Conservation (phyloP, 2,329 filamentous ascomycete genomes). For the Lecanoromycetidae sp. region DNA sequence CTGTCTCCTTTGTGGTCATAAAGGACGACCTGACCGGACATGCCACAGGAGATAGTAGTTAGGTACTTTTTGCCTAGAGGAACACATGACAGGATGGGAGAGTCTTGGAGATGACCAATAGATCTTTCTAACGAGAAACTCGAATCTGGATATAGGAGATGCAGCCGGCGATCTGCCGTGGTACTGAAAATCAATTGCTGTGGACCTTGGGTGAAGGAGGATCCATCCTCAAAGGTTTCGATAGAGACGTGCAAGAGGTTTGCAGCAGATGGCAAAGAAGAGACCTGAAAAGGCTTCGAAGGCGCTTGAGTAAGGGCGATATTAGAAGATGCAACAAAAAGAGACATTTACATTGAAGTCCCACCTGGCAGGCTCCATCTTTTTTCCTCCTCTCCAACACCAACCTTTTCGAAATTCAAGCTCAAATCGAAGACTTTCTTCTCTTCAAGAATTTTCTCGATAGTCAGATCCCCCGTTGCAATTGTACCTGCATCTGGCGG, state of each 20-base stretch:
- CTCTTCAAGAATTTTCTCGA: slow-evolving; percentile 49
- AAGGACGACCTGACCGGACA: slow-evolving; percentile 46
- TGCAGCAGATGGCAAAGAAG: slow-evolving; percentile 33
- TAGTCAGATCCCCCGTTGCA: slow-evolving; percentile 37
- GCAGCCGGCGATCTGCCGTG: slow-evolving; percentile 37
- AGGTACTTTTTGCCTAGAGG: not conserved
- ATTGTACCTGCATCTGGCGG: slow-evolving; percentile 36
- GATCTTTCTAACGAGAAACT: slow-evolving; percentile 21
- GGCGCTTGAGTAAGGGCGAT: slow-evolving; percentile 32
- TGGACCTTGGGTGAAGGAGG: slow-evolving; percentile 12
- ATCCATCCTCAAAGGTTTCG: slow-evolving; percentile 25
- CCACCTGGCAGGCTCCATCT: slow-evolving; percentile 38
- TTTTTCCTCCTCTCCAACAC: slow-evolving; percentile 32
- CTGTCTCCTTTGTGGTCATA: slow-evolving; percentile 30
- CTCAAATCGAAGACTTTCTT: slow-evolving; percentile 47
- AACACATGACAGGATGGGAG: slow-evolving; percentile 42
- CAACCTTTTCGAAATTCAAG: slow-evolving; percentile 44
- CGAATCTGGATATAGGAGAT: slow-evolving; percentile 24
- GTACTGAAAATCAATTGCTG: slow-evolving; percentile 31
- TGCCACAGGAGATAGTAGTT: slow-evolving; percentile 36
- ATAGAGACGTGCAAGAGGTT: slow-evolving; percentile 43
- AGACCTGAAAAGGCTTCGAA: slow-evolving; percentile 30
- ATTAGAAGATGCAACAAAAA: not conserved
- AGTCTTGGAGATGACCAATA: slow-evolving; percentile 33
- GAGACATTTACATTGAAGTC: not conserved